Evolutionary conservation across 2,329 filamentous ascomycete genomes (phyloP), one percentile per base, ranked within the genome.

Genomic region (Chaetomiaceae sp.): DNA sequence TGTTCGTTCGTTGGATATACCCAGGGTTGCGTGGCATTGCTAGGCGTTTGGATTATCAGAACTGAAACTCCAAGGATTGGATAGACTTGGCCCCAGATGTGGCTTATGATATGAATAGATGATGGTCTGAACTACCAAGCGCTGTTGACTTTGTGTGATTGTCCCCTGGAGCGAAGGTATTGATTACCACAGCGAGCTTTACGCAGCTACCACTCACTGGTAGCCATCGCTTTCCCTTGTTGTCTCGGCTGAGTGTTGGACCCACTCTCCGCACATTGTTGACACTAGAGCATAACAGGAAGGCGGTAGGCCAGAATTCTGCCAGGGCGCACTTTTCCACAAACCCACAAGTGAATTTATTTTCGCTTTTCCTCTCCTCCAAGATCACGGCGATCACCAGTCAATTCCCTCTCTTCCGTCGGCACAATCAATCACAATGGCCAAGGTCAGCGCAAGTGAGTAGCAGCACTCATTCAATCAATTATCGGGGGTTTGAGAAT

Each of bases 371-470:
- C 40, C 50, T 53, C n/a, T 51, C 37, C 18, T 42, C 48, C 55
- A 62, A 62, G 61, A 61, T 62, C 61, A 60, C 59, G 60, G 61
- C 48, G 60, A 64, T 61, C 58, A 52, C 23, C 46, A 55, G 42
- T 61, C 53, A 53, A 60, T 57, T 58, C 55, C 56, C 54, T 58
- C 54, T 59, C 57, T 55, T 54, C 56, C 48, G 57, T 62, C 61
- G 61, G 57, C 61, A 65, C 56, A 54, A 58, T 61, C 63, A 62
- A 58, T 61, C 80, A 81, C 73, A 75, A 89, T 89, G 86, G 81
- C 78, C 71, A 89, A 88, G 76, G 78, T 87, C 73, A 85, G 81
- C 78, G 73, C 70, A 69, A 59, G 62, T 64, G 20, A 61, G 62
- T 59, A 50, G 18, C n/a, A 18, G 2, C 32, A 33, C 5, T 23